phyloP scores from a whole-genome alignment of 2,329 filamentous ascomycete species.

The Xylariomycetidae sp. region DNA sequence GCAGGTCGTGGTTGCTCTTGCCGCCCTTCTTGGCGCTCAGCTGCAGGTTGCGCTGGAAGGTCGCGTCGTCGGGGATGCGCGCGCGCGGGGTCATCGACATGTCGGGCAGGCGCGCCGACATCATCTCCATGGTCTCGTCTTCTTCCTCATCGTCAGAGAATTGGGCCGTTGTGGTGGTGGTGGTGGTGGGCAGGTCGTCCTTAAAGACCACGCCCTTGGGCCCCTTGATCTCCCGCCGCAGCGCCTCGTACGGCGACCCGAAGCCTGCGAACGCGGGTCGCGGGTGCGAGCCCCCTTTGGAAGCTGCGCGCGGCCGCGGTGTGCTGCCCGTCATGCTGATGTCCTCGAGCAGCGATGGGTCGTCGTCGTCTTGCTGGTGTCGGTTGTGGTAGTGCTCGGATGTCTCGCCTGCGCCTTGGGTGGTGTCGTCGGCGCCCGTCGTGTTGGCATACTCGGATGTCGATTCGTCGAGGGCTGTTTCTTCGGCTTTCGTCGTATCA shows the following conservation, averaged over 20 bases:
- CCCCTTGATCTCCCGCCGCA: conserved; percentile 60
- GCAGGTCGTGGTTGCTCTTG: conserved; percentile 56
- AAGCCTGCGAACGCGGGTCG: conserved; percentile 51
- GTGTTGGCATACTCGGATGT: conserved; percentile 31
- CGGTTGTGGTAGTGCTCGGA: conserved; percentile 31
- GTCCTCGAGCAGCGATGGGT: conserved; percentile 64
- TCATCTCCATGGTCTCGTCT: conserved; percentile 39
- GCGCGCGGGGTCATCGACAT: conserved; percentile 58
- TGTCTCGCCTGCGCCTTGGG: conserved; percentile 29
- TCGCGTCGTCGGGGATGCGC: conserved; percentile 31
- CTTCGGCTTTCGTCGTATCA: conserved; percentile 44
- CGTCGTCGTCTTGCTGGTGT: conserved; percentile 37
- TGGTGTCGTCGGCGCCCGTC: conserved; percentile 32
- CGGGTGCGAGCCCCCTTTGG: no score
- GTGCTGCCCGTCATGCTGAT: conserved; percentile 61
- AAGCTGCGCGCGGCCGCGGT: conserved; percentile 51
- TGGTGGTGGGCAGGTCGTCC: conserved; percentile 17
- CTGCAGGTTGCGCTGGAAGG: conserved; percentile 14
- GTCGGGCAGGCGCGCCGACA: conserved; percentile 50
- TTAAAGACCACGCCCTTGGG: conserved; percentile 31
- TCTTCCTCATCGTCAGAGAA: conserved; percentile 31
- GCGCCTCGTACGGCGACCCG: conserved; percentile 69
- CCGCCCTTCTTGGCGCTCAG: conserved; percentile 28
- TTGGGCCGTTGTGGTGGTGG: conserved; percentile 28
- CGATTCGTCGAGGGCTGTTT: conserved; percentile 51